Evolutionary conservation across 2,329 filamentous ascomycete species (phyloP), one percentile per base, ranked within the genome.

Genomic region (Colletotrichum sansevieriae): DNA sequence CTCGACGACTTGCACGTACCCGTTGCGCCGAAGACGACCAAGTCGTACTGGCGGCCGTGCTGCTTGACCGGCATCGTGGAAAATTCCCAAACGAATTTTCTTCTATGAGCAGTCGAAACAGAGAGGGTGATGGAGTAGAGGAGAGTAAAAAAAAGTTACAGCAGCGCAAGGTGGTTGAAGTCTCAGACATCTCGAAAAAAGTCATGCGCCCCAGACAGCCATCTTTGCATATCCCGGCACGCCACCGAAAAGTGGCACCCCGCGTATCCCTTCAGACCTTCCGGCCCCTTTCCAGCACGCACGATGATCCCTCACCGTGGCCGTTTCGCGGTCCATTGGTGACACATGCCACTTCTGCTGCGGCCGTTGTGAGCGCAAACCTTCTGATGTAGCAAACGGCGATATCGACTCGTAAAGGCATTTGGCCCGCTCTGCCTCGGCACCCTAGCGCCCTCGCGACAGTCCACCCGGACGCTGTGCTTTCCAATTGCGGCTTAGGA

Each of bases 11-110:
- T 51, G 37, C 20, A 70, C 78, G 75, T 78, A 88, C 87, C 87
- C 43, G 86, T 86, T 18, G 87, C 87, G 54, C 87, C 87, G 68
- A 88, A 84, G 35, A 90, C 78, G 44, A 89, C 82, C 15, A 90
- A 35, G 75, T 89, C 87, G 74, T 89, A 89, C 71, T 84, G 82
- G 46, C 87, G 84, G 54, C 75, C 76, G 71, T 88, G 86, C 15
- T 84, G 77, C 70, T 83, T 85, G 71, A 81, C 77, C 11, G 83
- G 63, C 85, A 87, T 87, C 35, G 43, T 70, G 39, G n/a, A 37
- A 18, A 20, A 12, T 29, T 7, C 52, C 29, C 25, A 29, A 35
- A 8, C 25, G 20, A 2, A n/a, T n/a, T 43, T 12, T 13, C 1
- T 43, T 43, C 13, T 51, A 22, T 9, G 18, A 46, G 1, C 8